Evolutionary conservation across 345 rosid species (phyloP), one percentile per base, ranked within the genome.

Genomic region (Eucalyptus fibrosa): DNA sequence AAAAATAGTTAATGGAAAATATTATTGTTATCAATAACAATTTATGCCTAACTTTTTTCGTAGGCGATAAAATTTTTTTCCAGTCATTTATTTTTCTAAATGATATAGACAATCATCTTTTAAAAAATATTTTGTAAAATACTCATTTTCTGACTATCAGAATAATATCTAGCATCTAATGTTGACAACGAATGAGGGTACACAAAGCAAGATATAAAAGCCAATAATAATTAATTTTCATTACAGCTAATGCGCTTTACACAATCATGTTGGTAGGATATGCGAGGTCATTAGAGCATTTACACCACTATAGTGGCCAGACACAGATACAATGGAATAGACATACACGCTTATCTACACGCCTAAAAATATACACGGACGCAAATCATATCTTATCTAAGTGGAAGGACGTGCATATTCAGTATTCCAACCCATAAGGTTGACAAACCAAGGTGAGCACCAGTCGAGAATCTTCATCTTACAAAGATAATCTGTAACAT

Each of bases 381-480:
- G 82, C 83, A 77, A 77, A 77, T 40, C 83, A 77, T 86, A 14
- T 77, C 47, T 77, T 51, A 24, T 77, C 83, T 77, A 77, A 77
- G 47, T 11, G 30, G 83, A 77, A 37, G 47, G 47, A 77, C 45
- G 16, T 37, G 45, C 45, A 37, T 77, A 44, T 65, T 65, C 40
- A 65, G 77, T 65, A n/a, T 65, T n/a, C 34, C 40, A n/a, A n/a
- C 11, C 37, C 18, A 8, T 8, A 65, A 17, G 21, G 77, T n/a
- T 65, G 77, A 65, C 18, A 65, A 65, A 65, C 10, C 2, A n/a
- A n/a, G 37, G 77, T 65, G 77, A n/a, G 11, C 37, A 65, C 77
- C 34, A 23, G 83, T 21, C 24, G 83, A 77, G 47, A 40, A 77
- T 37, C 83, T 77, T 77, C 30, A 23, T 21, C 83, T 77, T 77